A percentile compares a stretch with the other conserved stretches of the same genome.
These are phyloP conservation scores for Wickerhamiella domercqiae DNA, from an alignment of 805 yeast genomes.

Conservation along the genomic window DNA sequence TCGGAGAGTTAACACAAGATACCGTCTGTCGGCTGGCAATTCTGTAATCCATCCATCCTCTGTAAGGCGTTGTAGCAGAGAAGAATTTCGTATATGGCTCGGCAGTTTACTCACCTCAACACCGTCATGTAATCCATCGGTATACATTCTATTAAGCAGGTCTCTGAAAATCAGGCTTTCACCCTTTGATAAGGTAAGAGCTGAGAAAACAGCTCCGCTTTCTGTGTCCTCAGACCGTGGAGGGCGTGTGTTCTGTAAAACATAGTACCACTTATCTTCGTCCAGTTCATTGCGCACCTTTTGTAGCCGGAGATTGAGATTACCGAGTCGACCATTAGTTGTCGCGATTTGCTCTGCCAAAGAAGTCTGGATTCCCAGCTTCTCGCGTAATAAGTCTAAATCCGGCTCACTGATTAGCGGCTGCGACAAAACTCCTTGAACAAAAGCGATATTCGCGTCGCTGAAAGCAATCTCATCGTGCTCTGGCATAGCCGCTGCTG, in stretches of 20 bases:
- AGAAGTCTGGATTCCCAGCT: not conserved
- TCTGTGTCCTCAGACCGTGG: constrained; percentile 2
- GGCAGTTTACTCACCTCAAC: constrained; percentile 3
- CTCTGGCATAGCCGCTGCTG: too few species aligned
- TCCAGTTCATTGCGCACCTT: constrained; percentile 9
- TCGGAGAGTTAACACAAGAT: constrained; percentile 6
- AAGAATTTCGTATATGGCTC: not conserved
- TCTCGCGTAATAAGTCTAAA: not conserved
- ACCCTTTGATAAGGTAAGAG: constrained; percentile 3
- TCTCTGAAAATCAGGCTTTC: constrained; percentile 9
- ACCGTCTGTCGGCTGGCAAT: not conserved
- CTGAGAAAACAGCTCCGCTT: not conserved
- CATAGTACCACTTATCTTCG: constrained; percentile 4
- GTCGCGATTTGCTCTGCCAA: not conserved
- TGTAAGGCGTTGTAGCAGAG: not conserved
- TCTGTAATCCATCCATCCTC: constrained; percentile 1
- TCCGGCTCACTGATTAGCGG: not conserved
- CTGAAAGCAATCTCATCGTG: too few species aligned
- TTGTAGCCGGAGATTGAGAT: constrained; percentile 8
- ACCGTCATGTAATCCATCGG: constrained; percentile 6
- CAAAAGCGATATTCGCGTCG: too few species aligned
- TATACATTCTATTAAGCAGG: constrained; percentile 8
- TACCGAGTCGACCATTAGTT: constrained; percentile 5
- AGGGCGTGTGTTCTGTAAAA: constrained; percentile 4
- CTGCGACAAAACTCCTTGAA: not conserved